Evolutionary conservation across 23 red algal species (phyloP).

Genomic region (Pyropia haitanensis): DNA sequence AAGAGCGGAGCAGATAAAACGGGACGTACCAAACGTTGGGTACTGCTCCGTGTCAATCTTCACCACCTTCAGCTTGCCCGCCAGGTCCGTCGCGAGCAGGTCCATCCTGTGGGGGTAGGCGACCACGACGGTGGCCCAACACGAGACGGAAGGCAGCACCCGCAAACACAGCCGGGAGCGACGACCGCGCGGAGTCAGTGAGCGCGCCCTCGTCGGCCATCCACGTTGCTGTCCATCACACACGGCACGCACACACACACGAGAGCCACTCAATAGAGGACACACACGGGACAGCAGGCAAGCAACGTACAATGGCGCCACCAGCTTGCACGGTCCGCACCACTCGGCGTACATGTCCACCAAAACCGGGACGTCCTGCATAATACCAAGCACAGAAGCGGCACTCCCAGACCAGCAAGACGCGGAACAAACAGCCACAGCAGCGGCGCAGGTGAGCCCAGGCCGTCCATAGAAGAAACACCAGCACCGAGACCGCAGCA

Average conservation of each 20-base stretch:
- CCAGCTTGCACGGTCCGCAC: conserved; percentile 95
- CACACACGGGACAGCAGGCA: neutral
- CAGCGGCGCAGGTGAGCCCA: too few relatives aligned
- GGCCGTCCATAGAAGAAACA: too few relatives aligned
- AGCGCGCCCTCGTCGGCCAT: neutral
- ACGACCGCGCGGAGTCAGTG: neutral
- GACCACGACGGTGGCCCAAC: neutral
- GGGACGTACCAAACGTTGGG: conserved; percentile 25
- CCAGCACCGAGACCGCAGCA: too few relatives aligned
- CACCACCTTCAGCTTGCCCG: conserved; percentile 67
- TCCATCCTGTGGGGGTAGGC: conserved; percentile 41
- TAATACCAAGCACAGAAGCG: neutral
- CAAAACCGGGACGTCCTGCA: conserved; percentile 51
- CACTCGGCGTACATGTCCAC: conserved; percentile 94
- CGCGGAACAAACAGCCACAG: too few relatives aligned
- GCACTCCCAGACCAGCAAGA: too few relatives aligned
- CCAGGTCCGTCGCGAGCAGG: conserved; percentile 70
- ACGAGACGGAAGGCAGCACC: neutral
- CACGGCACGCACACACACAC: neutral
- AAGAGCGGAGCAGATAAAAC: too few relatives aligned
- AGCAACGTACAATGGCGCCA: conserved; percentile 62
- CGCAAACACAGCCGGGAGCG: neutral
- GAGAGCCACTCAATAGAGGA: neutral
- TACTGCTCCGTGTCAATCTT: conserved; percentile 96
- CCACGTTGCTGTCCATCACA: neutral